A percentile compares a stretch with the other conserved stretches of the same genome.
These are phyloP conservation scores for Lophiotrema nucula DNA, from an alignment of 495 filamentous ascomycete genomes.

Conservation along the genomic window DNA sequence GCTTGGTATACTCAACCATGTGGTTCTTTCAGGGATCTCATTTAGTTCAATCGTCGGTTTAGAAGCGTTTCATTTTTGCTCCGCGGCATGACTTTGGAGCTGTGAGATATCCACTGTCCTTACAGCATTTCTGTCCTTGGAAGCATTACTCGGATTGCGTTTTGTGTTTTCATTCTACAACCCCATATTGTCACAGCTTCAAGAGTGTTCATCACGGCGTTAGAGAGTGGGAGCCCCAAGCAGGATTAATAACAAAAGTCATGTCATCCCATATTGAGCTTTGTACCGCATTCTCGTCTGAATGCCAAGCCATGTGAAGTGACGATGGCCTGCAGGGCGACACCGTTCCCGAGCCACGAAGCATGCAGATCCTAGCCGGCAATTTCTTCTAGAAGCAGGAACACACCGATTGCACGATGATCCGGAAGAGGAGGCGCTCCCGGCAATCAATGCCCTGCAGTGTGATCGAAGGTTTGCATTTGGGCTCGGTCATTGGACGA, in stretches of 20 bases:
- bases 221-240: background rate
- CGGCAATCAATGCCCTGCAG: constrained; percentile 2
- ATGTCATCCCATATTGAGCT: background rate
- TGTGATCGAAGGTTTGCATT: background rate
- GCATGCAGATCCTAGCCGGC: constrained; percentile 9
- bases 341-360: constrained; percentile 6
- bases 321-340: constrained; percentile 20
- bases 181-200: background rate
- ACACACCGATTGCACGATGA: constrained; percentile 17
- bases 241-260: constrained; percentile 21
- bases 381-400: constrained; percentile 30
- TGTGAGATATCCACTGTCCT: constrained; percentile 29
- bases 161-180: constrained; percentile 4
- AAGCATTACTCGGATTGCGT: constrained; percentile 29
- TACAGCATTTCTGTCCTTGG: constrained; percentile 23
- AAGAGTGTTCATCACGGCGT: constrained; percentile 1
- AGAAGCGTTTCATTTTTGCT: constrained; percentile 21
- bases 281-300: background rate
- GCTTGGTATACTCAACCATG: constrained; percentile 5
- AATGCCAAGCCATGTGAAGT: constrained; percentile 2
- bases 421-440: constrained; percentile 1
- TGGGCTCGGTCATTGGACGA: background rate
- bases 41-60: constrained; percentile 5
- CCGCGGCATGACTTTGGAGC: constrained; percentile 9
- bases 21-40: background rate